Evolutionary conservation across 2,329 filamentous ascomycete genomes (phyloP).

Genomic region (Ceratocystis destructans): DNA sequence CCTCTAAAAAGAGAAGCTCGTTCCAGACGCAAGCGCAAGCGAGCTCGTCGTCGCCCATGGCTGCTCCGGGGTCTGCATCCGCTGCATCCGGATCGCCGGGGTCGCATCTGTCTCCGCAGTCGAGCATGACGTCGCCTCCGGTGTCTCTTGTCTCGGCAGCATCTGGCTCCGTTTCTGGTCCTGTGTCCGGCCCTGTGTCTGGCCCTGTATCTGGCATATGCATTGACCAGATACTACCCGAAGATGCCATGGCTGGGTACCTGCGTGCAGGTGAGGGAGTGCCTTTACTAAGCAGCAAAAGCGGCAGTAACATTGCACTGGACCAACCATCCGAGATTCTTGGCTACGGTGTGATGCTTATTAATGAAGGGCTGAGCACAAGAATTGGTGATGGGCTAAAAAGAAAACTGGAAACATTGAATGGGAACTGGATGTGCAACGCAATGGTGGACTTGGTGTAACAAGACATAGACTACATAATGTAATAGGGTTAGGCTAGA

Average conservation of each 20-base stretch:
- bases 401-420: conserved; percentile 31
- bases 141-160: conserved; percentile 2
- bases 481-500: neutral
- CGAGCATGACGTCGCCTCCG: neutral
- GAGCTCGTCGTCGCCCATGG: neutral
- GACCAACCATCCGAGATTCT: conserved; percentile 30
- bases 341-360: conserved; percentile 29
- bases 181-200: conserved; percentile 2
- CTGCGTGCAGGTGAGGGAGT: conserved; percentile 31
- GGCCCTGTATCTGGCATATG: conserved; percentile 21
- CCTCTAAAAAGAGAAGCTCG: neutral
- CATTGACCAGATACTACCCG: conserved; percentile 31
- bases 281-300: conserved; percentile 27
- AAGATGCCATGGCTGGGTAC: conserved; percentile 28
- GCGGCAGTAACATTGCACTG: conserved; percentile 26
- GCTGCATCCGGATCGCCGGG: conserved; percentile 10
- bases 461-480: neutral
- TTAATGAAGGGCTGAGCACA: conserved; percentile 31
- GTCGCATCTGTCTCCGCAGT: conserved; percentile 9
- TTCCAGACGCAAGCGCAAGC: neutral
- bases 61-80: neutral
- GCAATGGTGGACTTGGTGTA: neutral
- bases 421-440: conserved; percentile 29
- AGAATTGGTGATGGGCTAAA: conserved; percentile 34
- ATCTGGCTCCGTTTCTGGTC: conserved; percentile 12